Percentiles rank a stretch among this genome's conserved stretches.
phyloP scores from a whole-genome alignment of 371 early-diverging fungal species.

The Mortierella sp. region DNA sequence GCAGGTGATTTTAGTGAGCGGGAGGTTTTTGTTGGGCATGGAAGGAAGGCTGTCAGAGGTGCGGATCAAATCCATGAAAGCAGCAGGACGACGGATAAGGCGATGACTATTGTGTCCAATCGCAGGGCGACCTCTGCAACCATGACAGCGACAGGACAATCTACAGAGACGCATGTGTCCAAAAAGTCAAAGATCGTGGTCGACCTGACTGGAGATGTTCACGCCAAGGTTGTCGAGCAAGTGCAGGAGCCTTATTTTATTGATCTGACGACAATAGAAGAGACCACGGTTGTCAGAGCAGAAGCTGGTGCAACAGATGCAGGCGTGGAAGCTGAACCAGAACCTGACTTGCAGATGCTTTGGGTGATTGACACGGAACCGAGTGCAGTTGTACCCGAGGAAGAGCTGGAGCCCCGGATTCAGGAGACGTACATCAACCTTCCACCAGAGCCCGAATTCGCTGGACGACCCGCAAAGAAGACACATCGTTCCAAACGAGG shows the following conservation, averaged over 20 bases:
- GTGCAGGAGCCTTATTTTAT: not conserved
- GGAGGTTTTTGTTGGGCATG: not conserved
- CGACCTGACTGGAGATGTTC: conserved; percentile 12
- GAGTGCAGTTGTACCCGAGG: not conserved
- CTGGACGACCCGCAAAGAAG: conserved; percentile 14
- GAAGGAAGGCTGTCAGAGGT: not conserved
- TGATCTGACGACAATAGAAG: not conserved
- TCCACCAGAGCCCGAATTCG: conserved; percentile 14
- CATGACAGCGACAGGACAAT: not conserved
- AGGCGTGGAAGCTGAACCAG: not conserved
- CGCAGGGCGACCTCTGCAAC: not conserved
- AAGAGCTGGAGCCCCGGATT: not conserved
- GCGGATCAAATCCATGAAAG: not conserved
- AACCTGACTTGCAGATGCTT: conserved; percentile 12
- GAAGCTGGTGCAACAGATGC: not conserved
- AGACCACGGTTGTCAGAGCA: not conserved
- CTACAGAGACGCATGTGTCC: not conserved
- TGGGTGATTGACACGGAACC: conserved; percentile 43
- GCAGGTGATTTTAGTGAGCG: not conserved
- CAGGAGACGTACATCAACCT: conserved; percentile 28
- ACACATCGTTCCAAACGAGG: conserved; percentile 29
- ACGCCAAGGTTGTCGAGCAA: not conserved
- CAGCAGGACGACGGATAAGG: not conserved
- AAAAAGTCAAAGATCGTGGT: conserved; percentile 9
- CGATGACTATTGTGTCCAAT: not conserved